phyloP scores from a whole-genome alignment of 352 stramenopile species.

The Pythium volutum region DNA sequence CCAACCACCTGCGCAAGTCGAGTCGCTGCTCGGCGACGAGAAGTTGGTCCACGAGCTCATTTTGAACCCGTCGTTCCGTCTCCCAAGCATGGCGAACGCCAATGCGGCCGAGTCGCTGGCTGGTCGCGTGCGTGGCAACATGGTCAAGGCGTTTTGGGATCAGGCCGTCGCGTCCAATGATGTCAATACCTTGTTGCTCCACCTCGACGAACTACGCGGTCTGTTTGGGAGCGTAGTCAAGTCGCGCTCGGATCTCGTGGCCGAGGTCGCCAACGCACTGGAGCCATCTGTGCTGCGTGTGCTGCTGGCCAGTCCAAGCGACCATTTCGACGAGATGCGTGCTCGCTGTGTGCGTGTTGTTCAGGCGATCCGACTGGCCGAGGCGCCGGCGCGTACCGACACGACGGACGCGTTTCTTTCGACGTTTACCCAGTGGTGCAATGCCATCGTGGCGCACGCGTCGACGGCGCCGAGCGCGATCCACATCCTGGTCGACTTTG shows the following conservation, averaged over 20 bases:
- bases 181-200: slow-evolving; percentile 37
- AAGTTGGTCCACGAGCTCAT: slow-evolving; percentile 72
- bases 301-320: slow-evolving; percentile 35
- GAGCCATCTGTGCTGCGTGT: slow-evolving; percentile 26
- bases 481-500: slow-evolving; percentile 51
- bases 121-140: slow-evolving; percentile 42
- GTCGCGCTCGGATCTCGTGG: slow-evolving; percentile 30
- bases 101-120: slow-evolving; percentile 26
- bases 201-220: slow-evolving; percentile 48
- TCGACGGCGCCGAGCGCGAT: slow-evolving; percentile 5
- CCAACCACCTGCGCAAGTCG: slow-evolving; percentile 30
- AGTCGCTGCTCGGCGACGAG: slow-evolving; percentile 50
- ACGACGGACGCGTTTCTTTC: slow-evolving; percentile 40
- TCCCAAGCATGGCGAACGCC: slow-evolving; percentile 15
- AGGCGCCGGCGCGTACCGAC: slow-evolving; percentile 50
- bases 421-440: slow-evolving; percentile 30
- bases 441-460: slow-evolving; percentile 20
- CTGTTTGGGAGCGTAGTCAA: slow-evolving; percentile 31
- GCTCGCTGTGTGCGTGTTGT: slow-evolving; percentile 42
- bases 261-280: slow-evolving; percentile 40
- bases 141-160: slow-evolving; percentile 73
- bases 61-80: slow-evolving; percentile 59
- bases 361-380: slow-evolving; percentile 39
- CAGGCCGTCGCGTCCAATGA: slow-evolving; percentile 49
- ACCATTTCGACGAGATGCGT: slow-evolving; percentile 34